phyloP scores from a whole-genome alignment of 176 grass and related monocot genomes.

The Pontederia crassipes region DNA sequence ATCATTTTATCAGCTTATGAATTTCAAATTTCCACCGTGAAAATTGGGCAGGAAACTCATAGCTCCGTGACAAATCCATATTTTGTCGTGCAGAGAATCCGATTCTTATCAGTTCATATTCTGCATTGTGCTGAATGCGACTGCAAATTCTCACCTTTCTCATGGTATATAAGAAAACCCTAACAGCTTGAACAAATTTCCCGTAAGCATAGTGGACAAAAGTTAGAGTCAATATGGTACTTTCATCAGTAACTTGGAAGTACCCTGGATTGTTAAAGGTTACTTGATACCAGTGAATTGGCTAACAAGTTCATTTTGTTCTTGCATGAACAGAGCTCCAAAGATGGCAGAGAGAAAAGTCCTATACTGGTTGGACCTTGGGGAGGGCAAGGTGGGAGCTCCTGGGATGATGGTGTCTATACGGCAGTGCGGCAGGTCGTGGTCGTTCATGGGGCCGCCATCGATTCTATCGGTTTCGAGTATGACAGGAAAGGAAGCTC shows the following conservation, averaged over 20 bases:
- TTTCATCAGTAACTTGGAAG: conserved; percentile 1
- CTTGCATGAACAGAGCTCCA: conserved; percentile 26
- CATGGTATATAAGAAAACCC: no score
- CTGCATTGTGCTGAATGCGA: no score
- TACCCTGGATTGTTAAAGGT: background rate
- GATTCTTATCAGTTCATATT: no score
- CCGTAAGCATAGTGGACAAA: no score
- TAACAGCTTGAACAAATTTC: no score
- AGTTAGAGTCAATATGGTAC: background rate
- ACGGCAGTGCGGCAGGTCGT: conserved; percentile 47
- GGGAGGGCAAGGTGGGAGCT: conserved; percentile 55
- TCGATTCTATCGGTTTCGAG: conserved; percentile 56
- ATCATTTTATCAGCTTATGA: background rate
- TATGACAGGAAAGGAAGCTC: conserved; percentile 35
- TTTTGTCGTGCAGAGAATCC: no score
- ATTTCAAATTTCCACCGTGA: background rate
- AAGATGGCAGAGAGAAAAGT: conserved; percentile 26
- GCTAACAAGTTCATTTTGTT: background rate
- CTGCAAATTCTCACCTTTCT: no score
- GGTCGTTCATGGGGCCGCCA: conserved; percentile 48
- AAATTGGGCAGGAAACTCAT: no score
- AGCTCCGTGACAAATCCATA: no score
- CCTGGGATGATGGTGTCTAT: conserved; percentile 61
- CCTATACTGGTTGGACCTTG: conserved; percentile 63
- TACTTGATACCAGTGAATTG: background rate